Percentiles rank a stretch among this genome's conserved stretches.
Evolutionary conservation across 768 basidiomycete species (phyloP).

Genomic region (Suillus tomentosus): DNA sequence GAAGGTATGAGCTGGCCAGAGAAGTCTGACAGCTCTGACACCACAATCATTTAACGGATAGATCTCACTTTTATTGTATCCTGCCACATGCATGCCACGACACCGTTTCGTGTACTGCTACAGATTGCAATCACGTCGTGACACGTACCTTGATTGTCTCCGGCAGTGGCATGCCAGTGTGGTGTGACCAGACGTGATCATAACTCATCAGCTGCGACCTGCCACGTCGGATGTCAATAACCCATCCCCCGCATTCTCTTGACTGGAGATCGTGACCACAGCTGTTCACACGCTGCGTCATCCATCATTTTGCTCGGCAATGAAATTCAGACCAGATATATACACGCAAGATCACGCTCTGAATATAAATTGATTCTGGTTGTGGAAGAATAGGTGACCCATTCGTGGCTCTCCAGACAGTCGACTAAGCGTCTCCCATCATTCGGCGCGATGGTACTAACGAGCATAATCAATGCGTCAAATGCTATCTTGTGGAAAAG

Average conservation of each 20-base stretch:
- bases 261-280: neutral
- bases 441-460: slow-evolving; percentile 15
- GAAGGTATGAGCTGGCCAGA: neutral
- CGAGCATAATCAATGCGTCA: neutral
- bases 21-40: neutral
- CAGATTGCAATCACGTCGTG: neutral
- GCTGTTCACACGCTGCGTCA: neutral
- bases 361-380: neutral
- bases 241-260: neutral
- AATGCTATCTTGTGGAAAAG: slow-evolving; percentile 13
- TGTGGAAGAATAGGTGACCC: neutral
- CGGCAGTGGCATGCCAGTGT: neutral
- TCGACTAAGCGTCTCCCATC: neutral
- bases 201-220: neutral
- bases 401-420: too few relatives aligned
- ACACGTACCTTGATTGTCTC: neutral
- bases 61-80: neutral
- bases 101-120: neutral
- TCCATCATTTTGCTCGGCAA: neutral
- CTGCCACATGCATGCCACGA: slow-evolving; percentile 8
- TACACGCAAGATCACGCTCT: neutral
- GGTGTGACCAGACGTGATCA: neutral
- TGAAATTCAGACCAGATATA: neutral
- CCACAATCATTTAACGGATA: neutral
- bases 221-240: slow-evolving; percentile 3